phyloP scores from a whole-genome alignment of 2,329 filamentous ascomycete genomes.

The Alternaria novae-zelandiae region DNA sequence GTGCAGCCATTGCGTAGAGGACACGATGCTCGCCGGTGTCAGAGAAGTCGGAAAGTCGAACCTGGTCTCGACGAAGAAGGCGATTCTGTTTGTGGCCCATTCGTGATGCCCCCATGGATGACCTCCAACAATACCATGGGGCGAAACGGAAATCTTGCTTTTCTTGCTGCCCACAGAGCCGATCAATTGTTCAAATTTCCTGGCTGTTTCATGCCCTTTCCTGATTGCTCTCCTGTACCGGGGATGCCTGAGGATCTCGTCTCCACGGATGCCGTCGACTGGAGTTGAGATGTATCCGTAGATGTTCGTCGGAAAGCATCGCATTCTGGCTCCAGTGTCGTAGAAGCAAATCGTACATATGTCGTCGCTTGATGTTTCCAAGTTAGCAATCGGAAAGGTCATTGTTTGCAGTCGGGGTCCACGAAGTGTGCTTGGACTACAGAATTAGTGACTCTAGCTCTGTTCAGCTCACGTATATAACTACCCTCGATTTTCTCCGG shows the following conservation, averaged over 20 bases:
- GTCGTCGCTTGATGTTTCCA: background rate
- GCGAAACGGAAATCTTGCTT: background rate
- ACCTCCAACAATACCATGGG: background rate
- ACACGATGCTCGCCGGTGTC: background rate
- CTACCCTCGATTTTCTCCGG: background rate
- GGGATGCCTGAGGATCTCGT: too few species aligned
- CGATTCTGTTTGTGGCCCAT: background rate
- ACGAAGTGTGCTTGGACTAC: background rate
- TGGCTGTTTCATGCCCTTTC: background rate
- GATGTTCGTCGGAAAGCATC: background rate
- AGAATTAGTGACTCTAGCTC: background rate
- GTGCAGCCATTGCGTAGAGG: background rate
- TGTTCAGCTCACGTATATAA: background rate
- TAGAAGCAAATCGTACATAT: background rate
- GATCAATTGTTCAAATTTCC: background rate
- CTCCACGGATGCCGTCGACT: too few species aligned
- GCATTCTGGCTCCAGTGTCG: background rate
- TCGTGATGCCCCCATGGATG: fast-evolving
- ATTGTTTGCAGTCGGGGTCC: background rate
- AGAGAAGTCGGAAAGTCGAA: background rate
- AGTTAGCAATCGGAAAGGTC: background rate
- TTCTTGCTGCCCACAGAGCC: background rate
- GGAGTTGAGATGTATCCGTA: too few species aligned
- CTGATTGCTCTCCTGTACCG: background rate
- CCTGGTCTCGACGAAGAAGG: background rate